Conservation (phyloP, 345 rosid species). For the Zanthoxylum bungeanum region DNA sequence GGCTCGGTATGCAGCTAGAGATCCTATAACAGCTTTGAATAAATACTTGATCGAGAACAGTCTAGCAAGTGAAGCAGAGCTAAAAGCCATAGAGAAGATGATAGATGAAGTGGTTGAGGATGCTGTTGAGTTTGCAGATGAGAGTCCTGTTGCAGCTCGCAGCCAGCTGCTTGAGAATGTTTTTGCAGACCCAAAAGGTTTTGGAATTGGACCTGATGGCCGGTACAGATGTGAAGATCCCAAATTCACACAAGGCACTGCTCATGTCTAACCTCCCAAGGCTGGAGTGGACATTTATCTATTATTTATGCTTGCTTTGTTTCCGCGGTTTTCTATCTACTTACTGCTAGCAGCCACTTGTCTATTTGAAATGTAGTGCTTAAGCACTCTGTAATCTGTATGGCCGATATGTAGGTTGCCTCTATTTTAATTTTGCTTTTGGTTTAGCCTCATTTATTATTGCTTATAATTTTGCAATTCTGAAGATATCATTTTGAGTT, state of each 20-base stretch:
- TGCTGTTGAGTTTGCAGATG: conserved; percentile 80
- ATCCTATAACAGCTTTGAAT: conserved; percentile 72
- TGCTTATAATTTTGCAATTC: conserved; percentile 8
- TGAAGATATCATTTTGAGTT: too few relatives aligned
- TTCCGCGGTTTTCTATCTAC: not conserved
- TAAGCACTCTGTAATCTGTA: not conserved
- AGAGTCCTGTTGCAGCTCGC: conserved; percentile 59
- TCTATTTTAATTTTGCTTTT: not conserved
- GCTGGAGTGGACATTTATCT: not conserved
- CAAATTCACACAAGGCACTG: conserved; percentile 81
- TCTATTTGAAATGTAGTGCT: not conserved
- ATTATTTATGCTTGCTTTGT: conserved; percentile 3
- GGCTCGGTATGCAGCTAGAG: conserved; percentile 70
- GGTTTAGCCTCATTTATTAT: not conserved
- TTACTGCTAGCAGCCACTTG: too few relatives aligned
- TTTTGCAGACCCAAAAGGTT: conserved; percentile 87
- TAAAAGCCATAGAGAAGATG: conserved; percentile 76
- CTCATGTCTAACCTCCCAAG: conserved; percentile 44
- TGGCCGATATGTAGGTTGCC: not conserved
- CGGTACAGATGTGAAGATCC: conserved; percentile 83
- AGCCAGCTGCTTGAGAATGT: conserved; percentile 82
- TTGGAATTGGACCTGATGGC: conserved; percentile 77
- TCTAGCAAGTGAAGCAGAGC: conserved; percentile 57
- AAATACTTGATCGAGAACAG: conserved; percentile 61
- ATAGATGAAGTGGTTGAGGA: conserved; percentile 72